Evolutionary conservation across 2,329 filamentous ascomycete species (phyloP).

Genomic region (Dothiorella sarmentorum): DNA sequence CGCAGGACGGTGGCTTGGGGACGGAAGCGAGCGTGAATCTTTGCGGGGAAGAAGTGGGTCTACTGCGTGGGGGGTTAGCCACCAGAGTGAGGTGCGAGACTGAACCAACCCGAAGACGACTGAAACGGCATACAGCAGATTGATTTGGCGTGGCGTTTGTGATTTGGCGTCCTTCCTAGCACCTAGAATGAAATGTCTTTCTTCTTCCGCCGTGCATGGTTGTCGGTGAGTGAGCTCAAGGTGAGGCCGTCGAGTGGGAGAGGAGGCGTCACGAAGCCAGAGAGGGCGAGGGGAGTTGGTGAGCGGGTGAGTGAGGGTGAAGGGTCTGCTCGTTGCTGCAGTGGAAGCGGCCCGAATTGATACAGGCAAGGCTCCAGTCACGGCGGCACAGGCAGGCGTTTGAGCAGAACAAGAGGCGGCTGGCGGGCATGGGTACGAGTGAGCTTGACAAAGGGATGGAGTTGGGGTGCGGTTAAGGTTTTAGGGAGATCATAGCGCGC

Average conservation of each 20-base stretch:
- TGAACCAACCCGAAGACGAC: neutral
- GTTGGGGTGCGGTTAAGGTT: constrained; percentile 17
- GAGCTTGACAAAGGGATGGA: neutral
- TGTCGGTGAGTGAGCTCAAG: neutral
- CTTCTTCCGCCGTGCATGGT: neutral
- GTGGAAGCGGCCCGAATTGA: constrained; percentile 1
- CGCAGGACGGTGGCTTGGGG: constrained; percentile 29
- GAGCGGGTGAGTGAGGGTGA: neutral
- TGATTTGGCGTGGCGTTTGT: constrained; percentile 10
- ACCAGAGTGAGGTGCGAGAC: neutral
- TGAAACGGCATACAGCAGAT: neutral
- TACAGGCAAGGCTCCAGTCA: neutral
- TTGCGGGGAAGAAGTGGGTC: constrained; percentile 16
- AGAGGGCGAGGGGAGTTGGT: no score
- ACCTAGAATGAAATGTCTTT: constrained; percentile 1
- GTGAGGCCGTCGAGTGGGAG: neutral
- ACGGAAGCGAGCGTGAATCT: constrained; percentile 24
- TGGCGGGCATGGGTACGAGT: neutral
- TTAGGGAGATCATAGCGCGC: constrained; percentile 13
- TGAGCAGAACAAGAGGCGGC: neutral
- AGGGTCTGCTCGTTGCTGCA: neutral
- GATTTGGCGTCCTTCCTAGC: constrained; percentile 5
- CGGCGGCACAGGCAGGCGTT: neutral
- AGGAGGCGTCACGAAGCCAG: neutral
- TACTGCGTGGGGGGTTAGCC: constrained; percentile 12